Evolutionary conservation across 371 early-diverging fungal genomes (phyloP), one percentile per base, ranked within the genome.

Genomic region (Batrachochytrium dendrobatidis): DNA sequence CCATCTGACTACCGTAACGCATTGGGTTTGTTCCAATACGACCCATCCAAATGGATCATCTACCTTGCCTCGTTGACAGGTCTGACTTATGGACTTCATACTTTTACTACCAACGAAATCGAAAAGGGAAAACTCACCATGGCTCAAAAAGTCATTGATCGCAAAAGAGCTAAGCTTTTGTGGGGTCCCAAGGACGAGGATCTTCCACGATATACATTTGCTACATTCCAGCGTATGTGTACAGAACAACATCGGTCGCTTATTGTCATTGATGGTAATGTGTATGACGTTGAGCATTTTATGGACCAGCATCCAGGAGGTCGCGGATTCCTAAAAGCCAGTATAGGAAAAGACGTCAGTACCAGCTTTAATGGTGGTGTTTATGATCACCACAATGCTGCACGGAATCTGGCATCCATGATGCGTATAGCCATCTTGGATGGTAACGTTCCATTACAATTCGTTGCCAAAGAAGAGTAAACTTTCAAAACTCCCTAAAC

Each of bases 1-100:
- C 96, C 96, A 56, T 82, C 85, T 60, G 96, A 95, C 76, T 95
- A 91, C 76, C 87, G 96, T 60, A 95, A 95, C 65, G 95, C 92
- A 46, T 88, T 95, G 72, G 66, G 75, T 59, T 87, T 79, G 63
- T 84, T 83, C 60, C 93, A 95, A 76, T 95, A 92, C 68, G 94
- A 95, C 64, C 96, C 96, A 25, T 93, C 96, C 65, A 95, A 94
- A 72, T 94, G 94, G 95, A 68, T 90, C 39, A 94, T 95, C 61
- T 78, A 77, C 56, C 10, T 72, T 12, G 64, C 70, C 49, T 80
- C 87, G 18, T 68, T 76, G 34, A 6, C 92, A 52, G 92, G 91
- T 18, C 76, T 92, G 10, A 86, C 93, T n/a, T 88, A 86, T 62
- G 84, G 91, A 57, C 82, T 96, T 62, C 90, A 91, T 76, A 80